Conservation (phyloP, 1,139 yeast species). For the Hyphopichia pseudoburtonii region DNA sequence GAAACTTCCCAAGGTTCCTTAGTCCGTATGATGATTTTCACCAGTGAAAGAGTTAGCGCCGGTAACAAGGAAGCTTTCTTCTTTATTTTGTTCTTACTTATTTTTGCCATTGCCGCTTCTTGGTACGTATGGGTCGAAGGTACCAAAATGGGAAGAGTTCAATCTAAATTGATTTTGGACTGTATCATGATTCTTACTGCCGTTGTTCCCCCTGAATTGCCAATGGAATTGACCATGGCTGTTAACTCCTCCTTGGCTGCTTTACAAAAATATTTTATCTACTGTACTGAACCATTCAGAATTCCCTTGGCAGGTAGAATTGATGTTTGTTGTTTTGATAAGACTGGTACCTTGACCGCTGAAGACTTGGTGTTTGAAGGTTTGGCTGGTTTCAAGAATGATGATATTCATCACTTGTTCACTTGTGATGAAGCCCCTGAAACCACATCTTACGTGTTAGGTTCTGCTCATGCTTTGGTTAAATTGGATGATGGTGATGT, state of each 20-base stretch:
- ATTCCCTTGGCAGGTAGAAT: conserved; percentile 97
- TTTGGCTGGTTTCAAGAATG: conserved; percentile 72
- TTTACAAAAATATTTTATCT: conserved; percentile 80
- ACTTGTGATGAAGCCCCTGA: conserved; percentile 61
- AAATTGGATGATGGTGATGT: conserved; percentile 92
- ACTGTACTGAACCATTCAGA: conserved; percentile 98
- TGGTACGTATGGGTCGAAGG: conserved; percentile 99
- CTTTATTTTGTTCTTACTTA: conserved; percentile 83
- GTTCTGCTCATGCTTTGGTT: conserved; percentile 96
- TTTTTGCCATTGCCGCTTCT: conserved; percentile 93
- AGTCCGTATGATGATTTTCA: conserved; percentile 96
- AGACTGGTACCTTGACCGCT: conserved; percentile 97
- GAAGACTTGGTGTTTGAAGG: conserved; percentile 97
- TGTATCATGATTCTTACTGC: conserved; percentile 95
- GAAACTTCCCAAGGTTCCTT: conserved; percentile 97
- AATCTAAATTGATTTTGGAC: conserved; percentile 88
- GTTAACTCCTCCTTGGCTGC: conserved; percentile 90
- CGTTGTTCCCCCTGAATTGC: conserved; percentile 98
- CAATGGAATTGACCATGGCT: conserved; percentile 99
- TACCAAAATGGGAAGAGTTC: conserved; percentile 90
- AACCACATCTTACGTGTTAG: conserved; percentile 72
- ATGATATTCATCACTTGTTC: conserved; percentile 57
- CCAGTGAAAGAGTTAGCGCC: conserved; percentile 94
- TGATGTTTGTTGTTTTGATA: conserved; percentile 97
- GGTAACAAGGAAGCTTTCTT: conserved; percentile 93